Evolutionary conservation across 179 eudicot species (phyloP).

Genomic region (Actinidia arguta): DNA sequence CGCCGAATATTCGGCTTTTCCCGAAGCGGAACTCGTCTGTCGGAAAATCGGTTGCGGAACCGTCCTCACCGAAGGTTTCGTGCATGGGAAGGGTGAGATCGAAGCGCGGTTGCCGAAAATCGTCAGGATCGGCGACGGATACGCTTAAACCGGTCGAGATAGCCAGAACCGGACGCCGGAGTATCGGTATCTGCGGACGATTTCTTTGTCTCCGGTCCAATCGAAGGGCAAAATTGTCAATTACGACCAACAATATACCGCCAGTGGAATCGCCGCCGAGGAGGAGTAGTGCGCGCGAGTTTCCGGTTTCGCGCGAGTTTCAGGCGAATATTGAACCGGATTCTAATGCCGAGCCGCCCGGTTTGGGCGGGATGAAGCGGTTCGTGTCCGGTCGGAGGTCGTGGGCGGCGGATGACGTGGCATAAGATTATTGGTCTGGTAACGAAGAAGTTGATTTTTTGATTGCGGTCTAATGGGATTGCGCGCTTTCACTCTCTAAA

Average conservation of each 20-base stretch:
- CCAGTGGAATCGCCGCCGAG: constrained; percentile 9
- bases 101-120: constrained; percentile 50
- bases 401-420: constrained; percentile 34
- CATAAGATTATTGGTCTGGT: neutral
- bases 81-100: constrained; percentile 88
- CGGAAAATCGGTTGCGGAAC: constrained; percentile 47
- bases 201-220: constrained; percentile 41
- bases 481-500: too few relatives aligned
- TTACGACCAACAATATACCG: constrained; percentile 12
- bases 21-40: constrained; percentile 58
- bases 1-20: constrained; percentile 49
- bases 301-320: constrained; percentile 15
- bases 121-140: constrained; percentile 24
- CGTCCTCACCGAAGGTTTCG: constrained; percentile 88
- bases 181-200: constrained; percentile 43
- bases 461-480: constrained; percentile 2
- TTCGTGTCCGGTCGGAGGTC: constrained; percentile 83
- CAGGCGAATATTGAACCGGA: constrained; percentile 22
- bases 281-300: constrained; percentile 27
- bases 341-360: constrained; percentile 51
- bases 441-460: neutral
- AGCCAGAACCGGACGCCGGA: constrained; percentile 26
- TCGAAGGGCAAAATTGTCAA: constrained; percentile 18
- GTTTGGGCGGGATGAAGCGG: constrained; percentile 66
- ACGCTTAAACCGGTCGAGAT: neutral